Conservation (phyloP, 1,284 basidiomycete genomes). For the Moesziomyces globuligerus region DNA sequence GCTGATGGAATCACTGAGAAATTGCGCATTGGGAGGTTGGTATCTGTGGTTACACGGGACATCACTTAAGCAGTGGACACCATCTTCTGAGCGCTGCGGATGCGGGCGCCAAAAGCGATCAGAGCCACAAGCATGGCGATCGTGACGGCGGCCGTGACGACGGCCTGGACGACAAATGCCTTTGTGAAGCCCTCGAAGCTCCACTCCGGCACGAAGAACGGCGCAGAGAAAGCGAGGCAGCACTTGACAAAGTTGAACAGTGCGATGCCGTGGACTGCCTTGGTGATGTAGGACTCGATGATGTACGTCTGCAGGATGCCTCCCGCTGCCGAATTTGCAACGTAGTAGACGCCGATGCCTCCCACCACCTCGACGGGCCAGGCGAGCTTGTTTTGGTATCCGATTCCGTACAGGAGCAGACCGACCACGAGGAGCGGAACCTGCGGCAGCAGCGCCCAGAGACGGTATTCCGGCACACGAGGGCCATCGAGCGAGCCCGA, state of each 20-base stretch:
- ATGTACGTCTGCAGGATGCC: constrained; percentile 61
- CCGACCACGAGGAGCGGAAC: constrained; percentile 62
- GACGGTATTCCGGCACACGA: constrained; percentile 68
- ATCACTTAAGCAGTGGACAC: constrained; percentile 29
- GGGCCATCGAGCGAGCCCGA: constrained; percentile 9
- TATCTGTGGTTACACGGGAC: no score
- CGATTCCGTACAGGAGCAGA: constrained; percentile 62
- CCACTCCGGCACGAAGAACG: constrained; percentile 67
- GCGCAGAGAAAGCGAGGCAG: constrained; percentile 66
- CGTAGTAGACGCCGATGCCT: constrained; percentile 66
- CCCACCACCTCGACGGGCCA: constrained; percentile 67
- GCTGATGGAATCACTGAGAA: no score
- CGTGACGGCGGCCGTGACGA: constrained; percentile 58
- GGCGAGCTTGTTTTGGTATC: constrained; percentile 54
- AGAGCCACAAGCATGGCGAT: constrained; percentile 41
- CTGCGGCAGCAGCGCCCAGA: constrained; percentile 64
- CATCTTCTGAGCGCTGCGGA: constrained; percentile 46
- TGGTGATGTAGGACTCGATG: constrained; percentile 64
- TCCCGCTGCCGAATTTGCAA: constrained; percentile 33
- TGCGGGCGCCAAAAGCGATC: constrained; percentile 42
- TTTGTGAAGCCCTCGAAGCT: constrained; percentile 53
- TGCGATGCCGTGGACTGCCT: constrained; percentile 65
- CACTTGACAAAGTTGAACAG: constrained; percentile 68
- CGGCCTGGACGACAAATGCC: constrained; percentile 61
- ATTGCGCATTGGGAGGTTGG: no score